These are phyloP conservation scores for Saturnispora quitensis DNA, from an alignment of 805 yeast species.

Conservation along the genomic window DNA sequence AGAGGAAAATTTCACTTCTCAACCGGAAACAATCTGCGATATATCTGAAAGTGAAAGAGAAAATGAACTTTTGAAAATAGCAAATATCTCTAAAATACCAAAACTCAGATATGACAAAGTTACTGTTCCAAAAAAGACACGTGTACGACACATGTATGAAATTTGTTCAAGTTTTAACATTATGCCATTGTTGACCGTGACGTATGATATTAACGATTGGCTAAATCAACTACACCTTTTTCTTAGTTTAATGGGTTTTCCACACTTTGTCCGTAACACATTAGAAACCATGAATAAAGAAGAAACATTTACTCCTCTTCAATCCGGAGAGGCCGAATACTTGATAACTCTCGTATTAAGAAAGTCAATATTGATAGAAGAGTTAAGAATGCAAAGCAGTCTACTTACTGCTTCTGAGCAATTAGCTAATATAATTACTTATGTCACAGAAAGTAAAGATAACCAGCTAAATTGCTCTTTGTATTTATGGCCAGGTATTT, in stretches of 20 bases:
- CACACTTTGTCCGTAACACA: background rate
- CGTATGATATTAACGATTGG: background rate
- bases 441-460: background rate
- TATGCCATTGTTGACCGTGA: background rate
- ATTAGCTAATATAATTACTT: background rate
- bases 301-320: background rate
- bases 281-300: background rate
- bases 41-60: background rate
- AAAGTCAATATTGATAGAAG: background rate
- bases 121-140: background rate
- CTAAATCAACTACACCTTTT: slow-evolving; percentile 1
- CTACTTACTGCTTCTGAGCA: slow-evolving; percentile 3
- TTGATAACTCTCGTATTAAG: background rate
- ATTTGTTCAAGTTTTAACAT: background rate
- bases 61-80: background rate
- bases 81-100: background rate
- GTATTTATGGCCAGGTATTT: slow-evolving; percentile 1
- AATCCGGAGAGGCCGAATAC: background rate
- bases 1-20: background rate
- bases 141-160: background rate
- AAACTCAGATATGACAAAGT: background rate
- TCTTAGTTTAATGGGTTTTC: background rate
- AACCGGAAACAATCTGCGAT: background rate
- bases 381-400: background rate
- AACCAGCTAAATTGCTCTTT: background rate